phyloP scores from a whole-genome alignment of 441 rosid species.

The Kokia cookei region DNA sequence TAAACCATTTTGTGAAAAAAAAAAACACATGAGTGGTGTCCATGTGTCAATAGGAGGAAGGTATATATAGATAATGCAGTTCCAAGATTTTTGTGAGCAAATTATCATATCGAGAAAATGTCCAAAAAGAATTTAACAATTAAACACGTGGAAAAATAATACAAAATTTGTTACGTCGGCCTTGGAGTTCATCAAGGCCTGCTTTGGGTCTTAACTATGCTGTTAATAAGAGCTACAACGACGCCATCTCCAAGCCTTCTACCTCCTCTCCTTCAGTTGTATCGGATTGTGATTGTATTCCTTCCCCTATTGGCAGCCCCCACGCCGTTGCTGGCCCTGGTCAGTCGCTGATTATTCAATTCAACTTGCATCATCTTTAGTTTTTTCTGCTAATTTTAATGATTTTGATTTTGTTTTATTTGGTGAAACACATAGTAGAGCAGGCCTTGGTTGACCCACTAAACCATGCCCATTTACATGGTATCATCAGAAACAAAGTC shows the following conservation, averaged over 20 bases:
- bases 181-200: conserved; percentile 11
- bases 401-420: neutral
- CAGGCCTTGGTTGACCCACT: too few species aligned
- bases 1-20: too few species aligned
- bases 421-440: too few species aligned
- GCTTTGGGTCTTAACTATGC: conserved; percentile 53
- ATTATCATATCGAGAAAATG: too few species aligned
- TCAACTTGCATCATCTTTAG: neutral
- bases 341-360: neutral
- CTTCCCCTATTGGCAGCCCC: conserved; percentile 38
- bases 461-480: too few species aligned
- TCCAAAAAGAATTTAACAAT: too few species aligned
- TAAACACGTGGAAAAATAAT: too few species aligned
- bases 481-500: too few species aligned
- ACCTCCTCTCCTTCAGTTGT: conserved; percentile 13
- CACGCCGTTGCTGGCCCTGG: conserved; percentile 30
- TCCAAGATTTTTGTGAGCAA: too few species aligned
- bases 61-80: too few species aligned
- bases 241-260: conserved; percentile 29
- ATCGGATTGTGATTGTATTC: neutral
- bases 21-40: too few species aligned
- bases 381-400: neutral
- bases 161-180: conserved; percentile 17
- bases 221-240: conserved; percentile 42
- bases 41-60: too few species aligned